phyloP scores from a whole-genome alignment of 495 filamentous ascomycete genomes.

The Penicillium steckii region DNA sequence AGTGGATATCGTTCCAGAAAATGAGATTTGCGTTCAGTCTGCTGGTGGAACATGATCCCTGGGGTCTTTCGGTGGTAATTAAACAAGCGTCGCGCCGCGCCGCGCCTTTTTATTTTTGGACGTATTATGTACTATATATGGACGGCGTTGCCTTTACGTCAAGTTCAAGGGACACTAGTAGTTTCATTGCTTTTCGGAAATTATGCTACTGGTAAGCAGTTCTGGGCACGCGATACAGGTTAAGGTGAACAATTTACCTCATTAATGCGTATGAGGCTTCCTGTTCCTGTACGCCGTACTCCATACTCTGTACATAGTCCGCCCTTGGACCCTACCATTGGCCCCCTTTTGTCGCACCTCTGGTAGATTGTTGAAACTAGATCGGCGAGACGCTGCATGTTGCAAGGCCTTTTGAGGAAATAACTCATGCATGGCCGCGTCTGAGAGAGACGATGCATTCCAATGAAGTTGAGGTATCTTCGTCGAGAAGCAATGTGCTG shows the following conservation, averaged over 20 bases:
- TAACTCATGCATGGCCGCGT: constrained; percentile 8
- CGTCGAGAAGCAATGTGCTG: background rate
- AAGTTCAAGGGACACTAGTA: background rate
- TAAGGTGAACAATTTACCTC: background rate
- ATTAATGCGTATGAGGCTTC: background rate
- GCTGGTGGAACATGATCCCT: constrained; percentile 10
- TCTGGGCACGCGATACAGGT: background rate
- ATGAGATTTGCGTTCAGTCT: background rate
- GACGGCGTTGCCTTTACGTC: too few species aligned
- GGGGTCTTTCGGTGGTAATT: constrained; percentile 4
- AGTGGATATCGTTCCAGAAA: too few species aligned
- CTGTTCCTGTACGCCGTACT: too few species aligned
- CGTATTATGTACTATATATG: too few species aligned
- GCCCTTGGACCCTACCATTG: background rate
- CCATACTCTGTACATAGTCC: constrained; percentile 1
- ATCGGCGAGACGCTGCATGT: constrained; percentile 12
- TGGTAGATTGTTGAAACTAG: constrained; percentile 10
- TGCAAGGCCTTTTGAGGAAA: constrained; percentile 12
- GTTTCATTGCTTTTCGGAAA: background rate
- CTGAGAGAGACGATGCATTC: constrained; percentile 14
- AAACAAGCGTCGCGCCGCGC: background rate
- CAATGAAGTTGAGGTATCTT: constrained; percentile 3
- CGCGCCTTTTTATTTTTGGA: background rate
- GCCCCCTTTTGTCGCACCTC: background rate
- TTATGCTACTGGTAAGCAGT: background rate